Conservation (phyloP, 2,329 filamentous ascomycete genomes). For the Paraphoma chrysanthemicola region DNA sequence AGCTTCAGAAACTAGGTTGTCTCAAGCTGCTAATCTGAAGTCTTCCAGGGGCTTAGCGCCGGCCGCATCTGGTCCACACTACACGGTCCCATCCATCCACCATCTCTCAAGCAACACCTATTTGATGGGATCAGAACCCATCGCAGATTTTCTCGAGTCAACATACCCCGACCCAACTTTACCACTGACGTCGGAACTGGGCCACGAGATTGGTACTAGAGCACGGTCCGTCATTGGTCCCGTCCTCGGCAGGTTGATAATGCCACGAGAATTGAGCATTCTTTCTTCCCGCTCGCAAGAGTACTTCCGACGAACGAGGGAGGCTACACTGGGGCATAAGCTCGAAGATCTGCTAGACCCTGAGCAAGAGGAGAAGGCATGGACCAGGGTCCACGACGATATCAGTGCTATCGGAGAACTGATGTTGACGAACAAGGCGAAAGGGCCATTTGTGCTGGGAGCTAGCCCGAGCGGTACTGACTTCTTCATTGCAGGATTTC, state of each 20-base stretch:
- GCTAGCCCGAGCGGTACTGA: slow-evolving; percentile 46
- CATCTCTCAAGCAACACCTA: slow-evolving; percentile 49
- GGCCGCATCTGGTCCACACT: slow-evolving; percentile 7
- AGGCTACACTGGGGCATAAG: slow-evolving; percentile 32
- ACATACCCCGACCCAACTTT: slow-evolving; percentile 49
- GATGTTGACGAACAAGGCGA: slow-evolving; percentile 42
- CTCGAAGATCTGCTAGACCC: slow-evolving; percentile 49
- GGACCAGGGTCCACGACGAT: slow-evolving; percentile 30
- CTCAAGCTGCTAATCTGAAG: background rate
- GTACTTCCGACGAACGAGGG: slow-evolving; percentile 45
- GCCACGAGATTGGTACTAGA: slow-evolving; percentile 41
- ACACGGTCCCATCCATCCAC: slow-evolving; percentile 49
- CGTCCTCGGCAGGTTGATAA: slow-evolving; percentile 39
- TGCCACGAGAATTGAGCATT: slow-evolving; percentile 49
- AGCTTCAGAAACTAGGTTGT: background rate
- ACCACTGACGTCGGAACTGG: slow-evolving; percentile 45
- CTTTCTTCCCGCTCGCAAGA: slow-evolving; percentile 46
- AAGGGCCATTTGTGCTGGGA: slow-evolving; percentile 52
- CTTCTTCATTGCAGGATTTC: slow-evolving; percentile 50
- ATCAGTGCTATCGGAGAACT: slow-evolving; percentile 41
- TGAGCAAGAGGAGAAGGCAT: slow-evolving; percentile 30
- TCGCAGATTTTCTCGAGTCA: slow-evolving; percentile 51
- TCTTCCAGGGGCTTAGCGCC: slow-evolving; percentile 22
- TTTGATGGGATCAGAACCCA: slow-evolving; percentile 51
- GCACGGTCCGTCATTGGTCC: slow-evolving; percentile 37